Evolutionary conservation across 2,329 filamentous ascomycete species (phyloP).

Genomic region (Neonectria magnoliae): DNA sequence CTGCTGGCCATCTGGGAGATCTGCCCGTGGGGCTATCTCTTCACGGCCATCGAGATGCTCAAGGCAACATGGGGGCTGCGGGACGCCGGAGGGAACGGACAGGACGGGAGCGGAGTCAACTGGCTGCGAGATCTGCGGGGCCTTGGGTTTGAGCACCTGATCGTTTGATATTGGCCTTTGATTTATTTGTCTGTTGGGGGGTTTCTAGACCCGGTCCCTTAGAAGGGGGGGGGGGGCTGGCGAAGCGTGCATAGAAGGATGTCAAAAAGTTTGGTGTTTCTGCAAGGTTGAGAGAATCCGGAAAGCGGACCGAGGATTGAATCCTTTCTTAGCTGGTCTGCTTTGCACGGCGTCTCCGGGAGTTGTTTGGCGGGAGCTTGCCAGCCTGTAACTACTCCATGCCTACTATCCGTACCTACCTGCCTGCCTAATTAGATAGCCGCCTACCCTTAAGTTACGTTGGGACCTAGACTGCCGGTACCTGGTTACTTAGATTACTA

Average conservation of each 20-base stretch:
- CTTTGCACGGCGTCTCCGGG: background rate
- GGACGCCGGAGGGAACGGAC: constrained; percentile 43
- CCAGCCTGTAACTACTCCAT: background rate
- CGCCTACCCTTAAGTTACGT: background rate
- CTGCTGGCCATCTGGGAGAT: constrained; percentile 56
- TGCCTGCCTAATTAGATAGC: background rate
- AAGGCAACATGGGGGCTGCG: constrained; percentile 58
- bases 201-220: constrained; percentile 12
- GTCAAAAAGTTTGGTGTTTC: background rate
- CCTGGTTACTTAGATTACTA: too few relatives aligned
- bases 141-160: constrained; percentile 57
- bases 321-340: background rate
- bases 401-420: background rate
- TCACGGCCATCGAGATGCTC: constrained; percentile 60
- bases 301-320: background rate
- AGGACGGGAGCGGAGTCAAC: constrained; percentile 39
- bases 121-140: constrained; percentile 57
- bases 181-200: constrained; percentile 8
- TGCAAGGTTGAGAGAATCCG: constrained; percentile 10
- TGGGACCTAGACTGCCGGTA: too few relatives aligned
- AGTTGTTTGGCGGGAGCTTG: background rate
- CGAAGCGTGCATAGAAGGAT: background rate
- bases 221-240: background rate
- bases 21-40: constrained; percentile 62
- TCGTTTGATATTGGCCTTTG: constrained; percentile 49